phyloP scores from a whole-genome alignment of 495 filamentous ascomycete species.

The Cercophora samala region DNA sequence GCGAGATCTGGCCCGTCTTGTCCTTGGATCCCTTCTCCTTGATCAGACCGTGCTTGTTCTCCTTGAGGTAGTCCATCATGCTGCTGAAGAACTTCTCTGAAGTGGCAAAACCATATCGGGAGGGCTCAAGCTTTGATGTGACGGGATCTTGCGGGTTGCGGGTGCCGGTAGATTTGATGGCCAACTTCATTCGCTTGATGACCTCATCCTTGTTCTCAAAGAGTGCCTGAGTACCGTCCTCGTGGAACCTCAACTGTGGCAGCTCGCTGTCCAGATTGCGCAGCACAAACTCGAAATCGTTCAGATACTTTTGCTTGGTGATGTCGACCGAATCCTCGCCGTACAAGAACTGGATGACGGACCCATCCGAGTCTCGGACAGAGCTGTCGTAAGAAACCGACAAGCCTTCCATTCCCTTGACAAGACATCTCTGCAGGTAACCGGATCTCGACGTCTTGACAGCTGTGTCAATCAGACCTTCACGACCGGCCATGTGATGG shows the following conservation, averaged over 20 bases:
- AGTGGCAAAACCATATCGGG: conserved; percentile 74
- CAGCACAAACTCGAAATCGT: conserved; percentile 84
- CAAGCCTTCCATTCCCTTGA: conserved; percentile 98
- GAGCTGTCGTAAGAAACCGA: conserved; percentile 89
- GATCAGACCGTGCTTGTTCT: conserved; percentile 70
- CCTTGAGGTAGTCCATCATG: conserved; percentile 65
- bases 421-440: conserved; percentile 94
- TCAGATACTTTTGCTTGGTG: conserved; percentile 87
- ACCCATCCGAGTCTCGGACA: conserved; percentile 89
- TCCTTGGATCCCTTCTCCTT: conserved; percentile 53
- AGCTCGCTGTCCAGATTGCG: conserved; percentile 62
- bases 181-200: conserved; percentile 76
- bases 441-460: conserved; percentile 97
- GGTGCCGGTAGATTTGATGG: conserved; percentile 65
- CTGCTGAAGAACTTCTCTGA: conserved; percentile 77
- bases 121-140: conserved; percentile 67
- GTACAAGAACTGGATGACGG: conserved; percentile 91
- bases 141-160: conserved; percentile 71
- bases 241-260: conserved; percentile 45
- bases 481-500: conserved; percentile 98
- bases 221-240: conserved; percentile 35
- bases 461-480: conserved; percentile 98
- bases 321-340: conserved; percentile 96
- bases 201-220: conserved; percentile 54
- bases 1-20: conserved; percentile 43